Evolutionary conservation across 2,329 filamentous ascomycete species (phyloP), one percentile per base, ranked within the genome.

Genomic region (Dothidotthia symphoricarpi): DNA sequence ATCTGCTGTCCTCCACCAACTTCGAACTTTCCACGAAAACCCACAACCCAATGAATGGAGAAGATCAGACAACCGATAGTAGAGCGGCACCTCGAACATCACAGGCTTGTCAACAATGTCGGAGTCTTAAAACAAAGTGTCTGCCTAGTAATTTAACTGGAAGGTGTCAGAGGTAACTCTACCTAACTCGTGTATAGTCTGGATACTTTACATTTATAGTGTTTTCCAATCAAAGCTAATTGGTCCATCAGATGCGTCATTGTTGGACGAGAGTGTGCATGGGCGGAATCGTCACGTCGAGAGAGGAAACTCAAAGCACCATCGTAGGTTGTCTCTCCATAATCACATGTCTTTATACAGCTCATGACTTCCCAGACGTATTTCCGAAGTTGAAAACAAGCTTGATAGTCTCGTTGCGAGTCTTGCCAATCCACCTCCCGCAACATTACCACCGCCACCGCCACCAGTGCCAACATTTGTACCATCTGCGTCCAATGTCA

Each of bases 321-420:
- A 24, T 66, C 61, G 61, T 64, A 49, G 49, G 61, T 29, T 32
- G 10, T 24, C n/a, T n/a, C n/a, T 7, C 13, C 11, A 5, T 12
- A 34, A 3, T 28, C 6, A 16, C 13, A 19, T 15, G 17, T 28
- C n/a, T 8, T n/a, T 32, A 12, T 6, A 4, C 12, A 14, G 25
- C 25, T 27, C 6, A 27, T 27, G 25, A 27, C 6, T 14, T 11
- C 9, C 19, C 13, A 64, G 62, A 28, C 61, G 63, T 15, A 66
- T 66, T 8, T 53, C 57, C 11, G 61, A 65, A 41, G 61, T 66
- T 2, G 63, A 65, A 34, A 53, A 61, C 24, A 66, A 63, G 35
- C 59, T 66, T 15, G 61, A 66, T 46, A 57, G 61, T 6, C 51
- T 66, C 15, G 55, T 65, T 17, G 58, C 63, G 12, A 59, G 49